Percentiles rank a stretch among this genome's conserved stretches.
phyloP scores from a whole-genome alignment of 805 yeast species.

The Saturnispora quitensis region DNA sequence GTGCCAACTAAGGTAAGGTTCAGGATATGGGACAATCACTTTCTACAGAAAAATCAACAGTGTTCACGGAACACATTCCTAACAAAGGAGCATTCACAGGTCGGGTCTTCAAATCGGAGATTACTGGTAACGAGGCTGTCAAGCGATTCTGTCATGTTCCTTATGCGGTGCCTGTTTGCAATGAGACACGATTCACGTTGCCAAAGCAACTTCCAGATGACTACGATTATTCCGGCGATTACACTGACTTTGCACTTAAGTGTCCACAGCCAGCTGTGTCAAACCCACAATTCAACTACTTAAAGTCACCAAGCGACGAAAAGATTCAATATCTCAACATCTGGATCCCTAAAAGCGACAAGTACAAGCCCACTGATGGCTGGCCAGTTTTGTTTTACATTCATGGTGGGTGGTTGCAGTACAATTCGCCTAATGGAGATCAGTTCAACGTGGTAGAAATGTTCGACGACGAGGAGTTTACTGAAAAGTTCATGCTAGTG shows the following conservation, averaged over 20 bases:
- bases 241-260: constrained; percentile 26
- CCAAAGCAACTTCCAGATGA: constrained; percentile 25
- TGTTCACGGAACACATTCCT: constrained; percentile 15
- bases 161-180: constrained; percentile 27
- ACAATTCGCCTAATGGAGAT: constrained; percentile 23
- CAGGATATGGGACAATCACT: constrained; percentile 18
- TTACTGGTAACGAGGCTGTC: constrained; percentile 16
- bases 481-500: constrained; percentile 30
- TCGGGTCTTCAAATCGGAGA: constrained; percentile 15
- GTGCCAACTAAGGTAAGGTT: too few relatives aligned
- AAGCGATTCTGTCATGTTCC: constrained; percentile 27
- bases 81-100: constrained; percentile 25
- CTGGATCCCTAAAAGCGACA: constrained; percentile 30
- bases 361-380: constrained; percentile 28
- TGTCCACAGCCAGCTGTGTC: constrained; percentile 33
- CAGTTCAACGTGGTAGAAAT: constrained; percentile 19
- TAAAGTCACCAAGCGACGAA: constrained; percentile 26
- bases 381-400: constrained; percentile 35
- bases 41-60: constrained; percentile 17
- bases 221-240: constrained; percentile 32
- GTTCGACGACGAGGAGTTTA: constrained; percentile 23
- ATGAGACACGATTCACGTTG: constrained; percentile 26
- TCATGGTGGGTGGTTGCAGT: constrained; percentile 38
- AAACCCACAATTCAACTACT: constrained; percentile 16
- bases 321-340: constrained; percentile 30